Conservation (phyloP, 768 basidiomycete species). For the Lyophyllum atratum region DNA sequence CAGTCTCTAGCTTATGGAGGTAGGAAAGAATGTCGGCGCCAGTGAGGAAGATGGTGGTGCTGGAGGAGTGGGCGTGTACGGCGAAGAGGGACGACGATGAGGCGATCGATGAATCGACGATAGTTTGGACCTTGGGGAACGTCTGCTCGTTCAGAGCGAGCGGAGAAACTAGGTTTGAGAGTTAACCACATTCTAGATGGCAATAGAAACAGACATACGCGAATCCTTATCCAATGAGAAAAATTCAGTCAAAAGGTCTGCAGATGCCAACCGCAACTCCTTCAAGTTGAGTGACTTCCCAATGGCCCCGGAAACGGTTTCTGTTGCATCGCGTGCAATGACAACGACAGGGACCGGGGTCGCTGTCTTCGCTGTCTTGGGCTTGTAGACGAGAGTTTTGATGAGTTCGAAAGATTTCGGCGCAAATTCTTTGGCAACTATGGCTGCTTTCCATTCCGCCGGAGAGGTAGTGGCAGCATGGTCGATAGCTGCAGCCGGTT, state of each 20-base stretch:
- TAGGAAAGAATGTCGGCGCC: constrained; percentile 77
- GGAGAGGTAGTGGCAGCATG: constrained; percentile 72
- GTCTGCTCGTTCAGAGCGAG: constrained; percentile 66
- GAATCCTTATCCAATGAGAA: constrained; percentile 86
- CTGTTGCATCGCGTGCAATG: constrained; percentile 83
- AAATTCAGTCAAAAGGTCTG: constrained; percentile 85
- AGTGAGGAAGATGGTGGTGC: constrained; percentile 73
- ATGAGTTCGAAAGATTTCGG: constrained; percentile 70
- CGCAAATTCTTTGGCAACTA: constrained; percentile 51
- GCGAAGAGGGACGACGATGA: constrained; percentile 68
- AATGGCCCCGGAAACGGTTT: constrained; percentile 75
- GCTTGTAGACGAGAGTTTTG: constrained; percentile 94
- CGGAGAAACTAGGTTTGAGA: constrained; percentile 68
- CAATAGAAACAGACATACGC: constrained; percentile 47
- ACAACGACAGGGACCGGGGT: constrained; percentile 85
- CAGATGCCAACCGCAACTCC: constrained; percentile 83
- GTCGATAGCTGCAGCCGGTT: constrained; percentile 48
- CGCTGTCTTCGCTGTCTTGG: constrained; percentile 91
- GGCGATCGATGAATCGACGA: constrained; percentile 81
- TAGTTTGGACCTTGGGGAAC: constrained; percentile 71
- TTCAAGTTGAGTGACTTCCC: constrained; percentile 83
- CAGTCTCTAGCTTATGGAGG: constrained; percentile 70
- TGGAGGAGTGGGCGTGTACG: constrained; percentile 72
- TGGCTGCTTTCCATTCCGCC: constrained; percentile 72
- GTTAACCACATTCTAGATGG: constrained; percentile 13